phyloP scores from a whole-genome alignment of 345 rosid genomes.

The Noccaea bulbosa region DNA sequence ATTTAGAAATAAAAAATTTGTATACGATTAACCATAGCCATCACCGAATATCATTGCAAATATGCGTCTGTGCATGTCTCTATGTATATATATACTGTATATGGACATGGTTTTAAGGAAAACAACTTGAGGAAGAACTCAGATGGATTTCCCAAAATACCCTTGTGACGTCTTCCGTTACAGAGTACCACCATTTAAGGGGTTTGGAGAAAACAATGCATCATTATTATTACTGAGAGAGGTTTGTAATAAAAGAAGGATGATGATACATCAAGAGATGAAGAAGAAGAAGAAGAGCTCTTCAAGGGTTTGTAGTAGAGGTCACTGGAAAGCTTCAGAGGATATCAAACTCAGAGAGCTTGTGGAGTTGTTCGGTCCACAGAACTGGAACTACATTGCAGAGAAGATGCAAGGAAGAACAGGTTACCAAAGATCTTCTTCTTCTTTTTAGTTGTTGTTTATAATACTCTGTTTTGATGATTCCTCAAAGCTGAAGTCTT shows the following conservation, averaged over 20 bases:
- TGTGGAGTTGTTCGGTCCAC: conserved; percentile 75
- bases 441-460: neutral
- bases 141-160: conserved; percentile 32
- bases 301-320: conserved; percentile 30
- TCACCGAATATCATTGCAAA: conserved; percentile 5
- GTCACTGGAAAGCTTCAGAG: conserved; percentile 37
- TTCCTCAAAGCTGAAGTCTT: neutral
- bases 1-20: conserved; percentile 11
- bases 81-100: neutral
- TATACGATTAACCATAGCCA: neutral
- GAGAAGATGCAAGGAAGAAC: conserved; percentile 79
- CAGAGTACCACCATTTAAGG: conserved; percentile 29
- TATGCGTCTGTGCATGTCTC: conserved; percentile 1
- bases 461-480: neutral
- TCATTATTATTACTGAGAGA: conserved; percentile 1
- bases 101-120: conserved; percentile 25
- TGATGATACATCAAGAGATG: conserved; percentile 25
- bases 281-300: neutral
- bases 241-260: conserved; percentile 19
- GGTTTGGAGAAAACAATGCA: conserved; percentile 35
- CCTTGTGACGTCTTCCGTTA: conserved; percentile 20
- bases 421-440: conserved; percentile 45
- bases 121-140: conserved; percentile 8
- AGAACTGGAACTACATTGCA: conserved; percentile 85
- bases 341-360: conserved; percentile 52